A percentile compares a stretch with the other conserved stretches of the same genome.
These are phyloP conservation scores for Cladorrhinum sp. DNA, from an alignment of 2,329 filamentous ascomycete genomes.

Conservation along the genomic window DNA sequence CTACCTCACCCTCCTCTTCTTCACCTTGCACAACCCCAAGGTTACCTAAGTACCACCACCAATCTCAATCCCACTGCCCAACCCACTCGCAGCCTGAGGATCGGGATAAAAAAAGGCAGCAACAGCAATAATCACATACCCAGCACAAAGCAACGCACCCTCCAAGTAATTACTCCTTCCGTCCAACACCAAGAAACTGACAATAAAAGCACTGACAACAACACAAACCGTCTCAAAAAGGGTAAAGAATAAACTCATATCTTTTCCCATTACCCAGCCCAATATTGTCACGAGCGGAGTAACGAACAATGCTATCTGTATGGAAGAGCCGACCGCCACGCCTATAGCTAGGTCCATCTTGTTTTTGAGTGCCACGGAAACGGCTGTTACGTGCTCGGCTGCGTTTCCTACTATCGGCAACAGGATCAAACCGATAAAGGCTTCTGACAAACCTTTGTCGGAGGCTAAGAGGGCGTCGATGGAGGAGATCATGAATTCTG, in stretches of 20 bases:
- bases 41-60: not conserved
- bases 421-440: conserved; percentile 69
- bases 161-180: conserved; percentile 85
- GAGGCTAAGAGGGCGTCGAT: conserved; percentile 58
- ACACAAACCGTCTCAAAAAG: conserved; percentile 85
- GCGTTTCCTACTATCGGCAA: conserved; percentile 72
- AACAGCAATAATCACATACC: conserved; percentile 66
- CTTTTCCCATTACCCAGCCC: conserved; percentile 63
- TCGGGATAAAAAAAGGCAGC: conserved; percentile 66
- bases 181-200: conserved; percentile 84
- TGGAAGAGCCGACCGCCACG: conserved; percentile 67
- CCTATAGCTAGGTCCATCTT: conserved; percentile 75
- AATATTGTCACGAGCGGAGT: conserved; percentile 68
- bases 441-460: conserved; percentile 55
- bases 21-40: too few species aligned
- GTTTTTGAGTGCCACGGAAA: conserved; percentile 69
- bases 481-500: conserved; percentile 67
- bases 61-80: not conserved
- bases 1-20: not conserved
- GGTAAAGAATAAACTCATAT: conserved; percentile 80
- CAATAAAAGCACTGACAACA: conserved; percentile 79
- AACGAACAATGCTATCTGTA: conserved; percentile 70
- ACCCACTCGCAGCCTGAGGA: not conserved
- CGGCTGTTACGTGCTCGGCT: conserved; percentile 69
- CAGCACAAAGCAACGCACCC: conserved; percentile 65